Evolutionary conservation across 208 protist species (phyloP).

Genomic region (Balamuthia mandrillaris): DNA sequence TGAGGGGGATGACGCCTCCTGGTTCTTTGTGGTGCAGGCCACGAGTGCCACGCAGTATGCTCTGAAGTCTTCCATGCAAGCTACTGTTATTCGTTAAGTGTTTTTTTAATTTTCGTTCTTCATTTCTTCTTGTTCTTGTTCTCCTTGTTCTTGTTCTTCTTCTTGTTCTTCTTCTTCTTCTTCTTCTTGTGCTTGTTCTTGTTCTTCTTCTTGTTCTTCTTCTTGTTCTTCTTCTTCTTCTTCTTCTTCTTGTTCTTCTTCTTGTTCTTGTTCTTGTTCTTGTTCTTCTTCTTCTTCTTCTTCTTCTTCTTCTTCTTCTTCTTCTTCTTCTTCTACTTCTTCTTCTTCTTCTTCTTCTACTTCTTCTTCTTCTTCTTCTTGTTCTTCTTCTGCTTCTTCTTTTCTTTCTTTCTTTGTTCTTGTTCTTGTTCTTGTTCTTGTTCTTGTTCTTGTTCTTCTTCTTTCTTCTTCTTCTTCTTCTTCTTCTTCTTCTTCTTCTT

Average conservation of each 20-base stretch:
- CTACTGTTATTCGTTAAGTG: too few species aligned
- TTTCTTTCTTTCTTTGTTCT: background rate
- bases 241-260: background rate
- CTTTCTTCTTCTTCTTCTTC: background rate
- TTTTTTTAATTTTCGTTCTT: background rate
- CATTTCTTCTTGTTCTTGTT: background rate
- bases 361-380: too few species aligned
- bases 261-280: background rate
- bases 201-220: background rate
- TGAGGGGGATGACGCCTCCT: background rate
- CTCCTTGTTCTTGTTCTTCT: background rate
- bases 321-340: background rate
- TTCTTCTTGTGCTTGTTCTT: background rate
- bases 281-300: background rate
- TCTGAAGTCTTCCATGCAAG: too few species aligned
- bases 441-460: background rate
- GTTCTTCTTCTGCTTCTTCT: too few species aligned
- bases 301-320: background rate
- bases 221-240: background rate
- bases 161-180: background rate
- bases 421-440: background rate
- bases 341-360: slow-evolving; percentile 21
- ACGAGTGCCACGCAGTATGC: too few species aligned
- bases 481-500: background rate
- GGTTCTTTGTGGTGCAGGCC: too few species aligned